Evolutionary conservation across 805 yeast genomes (phyloP).

Genomic region (Saccharomyces paradoxus): DNA sequence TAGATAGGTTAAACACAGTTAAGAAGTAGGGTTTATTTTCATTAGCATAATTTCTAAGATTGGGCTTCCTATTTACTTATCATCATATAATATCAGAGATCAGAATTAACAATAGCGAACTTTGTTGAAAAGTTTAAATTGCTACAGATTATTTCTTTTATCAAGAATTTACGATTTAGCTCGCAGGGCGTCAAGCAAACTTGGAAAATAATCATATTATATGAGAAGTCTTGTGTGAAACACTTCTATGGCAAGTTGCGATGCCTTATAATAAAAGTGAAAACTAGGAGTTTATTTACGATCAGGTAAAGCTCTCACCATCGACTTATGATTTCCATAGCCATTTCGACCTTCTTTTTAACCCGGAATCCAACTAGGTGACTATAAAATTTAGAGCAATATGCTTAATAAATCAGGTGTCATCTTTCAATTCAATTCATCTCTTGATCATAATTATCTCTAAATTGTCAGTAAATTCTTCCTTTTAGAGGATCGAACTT

Average conservation of each 20-base stretch:
- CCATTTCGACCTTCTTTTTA: background rate
- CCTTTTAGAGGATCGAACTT: conserved; percentile 19
- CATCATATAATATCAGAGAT: background rate
- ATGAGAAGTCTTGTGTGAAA: no score
- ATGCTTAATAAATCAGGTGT: conserved; percentile 19
- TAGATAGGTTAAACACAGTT: conserved; percentile 6
- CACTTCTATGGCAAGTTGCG: no score
- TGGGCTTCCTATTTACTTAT: background rate
- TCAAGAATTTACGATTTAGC: no score
- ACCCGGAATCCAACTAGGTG: conserved; percentile 1
- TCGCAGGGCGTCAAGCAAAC: no score
- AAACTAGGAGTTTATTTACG: no score
- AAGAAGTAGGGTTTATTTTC: background rate
- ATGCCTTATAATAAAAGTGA: no score
- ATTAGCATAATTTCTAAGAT: background rate
- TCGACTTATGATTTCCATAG: conserved; percentile 6
- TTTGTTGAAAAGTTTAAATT: no score
- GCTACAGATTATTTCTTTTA: no score
- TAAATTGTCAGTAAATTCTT: conserved; percentile 8
- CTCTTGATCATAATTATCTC: conserved; percentile 21
- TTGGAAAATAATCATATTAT: no score
- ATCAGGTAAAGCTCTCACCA: conserved; percentile 1
- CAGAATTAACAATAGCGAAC: background rate
- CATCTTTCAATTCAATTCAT: conserved; percentile 20
- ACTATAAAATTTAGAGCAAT: conserved; percentile 9